These are phyloP conservation scores for Umbelopsis sp. DNA, from an alignment of 192 early-diverging fungal genomes.

Conservation along the genomic window DNA sequence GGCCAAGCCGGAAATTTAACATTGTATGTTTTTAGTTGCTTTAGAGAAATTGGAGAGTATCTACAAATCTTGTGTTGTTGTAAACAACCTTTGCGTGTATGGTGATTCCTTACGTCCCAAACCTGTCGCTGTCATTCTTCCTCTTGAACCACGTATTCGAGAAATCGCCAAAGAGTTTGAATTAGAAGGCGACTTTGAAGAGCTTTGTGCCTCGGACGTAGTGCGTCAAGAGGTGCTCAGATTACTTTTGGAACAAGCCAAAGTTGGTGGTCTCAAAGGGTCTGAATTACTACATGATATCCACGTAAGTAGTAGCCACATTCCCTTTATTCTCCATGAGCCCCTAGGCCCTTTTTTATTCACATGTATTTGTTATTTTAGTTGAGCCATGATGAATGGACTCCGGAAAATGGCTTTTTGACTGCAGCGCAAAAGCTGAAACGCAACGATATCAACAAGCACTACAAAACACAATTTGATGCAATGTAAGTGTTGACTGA, in stretches of 20 bases:
- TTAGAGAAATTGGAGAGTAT: slow-evolving; percentile 92
- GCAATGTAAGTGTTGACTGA: slow-evolving; percentile 40
- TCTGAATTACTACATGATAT: slow-evolving; percentile 76
- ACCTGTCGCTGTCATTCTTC: slow-evolving; percentile 79
- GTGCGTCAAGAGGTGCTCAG: slow-evolving; percentile 54
- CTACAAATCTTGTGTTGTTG: slow-evolving; percentile 74
- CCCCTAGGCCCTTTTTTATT: slow-evolving; percentile 10
- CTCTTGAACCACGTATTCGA: slow-evolving; percentile 58
- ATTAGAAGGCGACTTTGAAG: slow-evolving; percentile 49
- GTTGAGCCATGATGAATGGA: slow-evolving; percentile 85
- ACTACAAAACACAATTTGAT: slow-evolving; percentile 65
- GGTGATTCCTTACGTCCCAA: slow-evolving; percentile 71
- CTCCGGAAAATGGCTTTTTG: slow-evolving; percentile 74
- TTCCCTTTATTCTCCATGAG: neutral
- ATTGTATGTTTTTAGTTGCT: slow-evolving; percentile 54
- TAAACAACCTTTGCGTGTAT: slow-evolving; percentile 80
- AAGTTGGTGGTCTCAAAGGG: slow-evolving; percentile 65
- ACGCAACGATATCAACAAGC: slow-evolving; percentile 73
- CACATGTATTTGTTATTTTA: slow-evolving; percentile 26
- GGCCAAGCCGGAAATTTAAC: neutral
- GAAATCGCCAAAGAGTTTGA: slow-evolving; percentile 50
- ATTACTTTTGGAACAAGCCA: slow-evolving; percentile 56
- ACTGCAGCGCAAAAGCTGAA: slow-evolving; percentile 97
- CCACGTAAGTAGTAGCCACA: slow-evolving; percentile 12
- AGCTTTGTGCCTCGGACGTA: slow-evolving; percentile 55